These are phyloP conservation scores for Calocybe cyanea DNA, from an alignment of 768 basidiomycete genomes.

Conservation along the genomic window DNA sequence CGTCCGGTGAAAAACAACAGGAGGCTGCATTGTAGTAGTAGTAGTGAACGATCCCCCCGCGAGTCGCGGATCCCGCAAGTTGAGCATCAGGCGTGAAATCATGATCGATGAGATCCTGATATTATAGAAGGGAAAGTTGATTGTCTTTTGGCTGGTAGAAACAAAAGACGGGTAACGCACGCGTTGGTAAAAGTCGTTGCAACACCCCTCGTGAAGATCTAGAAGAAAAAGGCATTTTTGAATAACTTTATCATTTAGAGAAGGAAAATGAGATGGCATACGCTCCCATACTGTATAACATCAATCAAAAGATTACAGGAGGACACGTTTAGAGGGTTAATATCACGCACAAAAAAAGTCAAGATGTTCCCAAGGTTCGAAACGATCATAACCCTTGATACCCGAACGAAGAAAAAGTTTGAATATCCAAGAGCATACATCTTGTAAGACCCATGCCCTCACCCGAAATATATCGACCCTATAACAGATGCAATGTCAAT, in stretches of 20 bases:
- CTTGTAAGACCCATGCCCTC: background rate
- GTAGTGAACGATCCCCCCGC: constrained; percentile 1
- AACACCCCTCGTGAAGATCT: constrained; percentile 29
- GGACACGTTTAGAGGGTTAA: background rate
- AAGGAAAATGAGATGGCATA: constrained; percentile 13
- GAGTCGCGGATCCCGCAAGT: constrained; percentile 31
- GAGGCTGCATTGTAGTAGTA: too few relatives aligned
- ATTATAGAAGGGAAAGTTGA: too few relatives aligned
- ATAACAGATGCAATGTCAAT: background rate
- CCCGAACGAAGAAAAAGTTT: background rate
- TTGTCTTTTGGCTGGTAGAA: too few relatives aligned
- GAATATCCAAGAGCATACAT: background rate
- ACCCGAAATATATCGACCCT: constrained; percentile 41
- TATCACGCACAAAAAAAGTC: constrained; percentile 33
- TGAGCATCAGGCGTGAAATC: constrained; percentile 38
- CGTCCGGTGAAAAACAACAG: too few relatives aligned
- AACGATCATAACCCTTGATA: constrained; percentile 35
- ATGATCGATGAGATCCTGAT: constrained; percentile 32
- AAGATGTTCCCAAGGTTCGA: constrained; percentile 33
- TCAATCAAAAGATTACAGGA: background rate
- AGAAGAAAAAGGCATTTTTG: too few relatives aligned
- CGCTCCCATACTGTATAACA: constrained; percentile 27
- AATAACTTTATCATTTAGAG: background rate
- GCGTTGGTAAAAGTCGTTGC: constrained; percentile 32
- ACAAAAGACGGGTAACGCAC: constrained; percentile 19